phyloP scores from a whole-genome alignment of 768 basidiomycete genomes.

The Boletus huronensis region DNA sequence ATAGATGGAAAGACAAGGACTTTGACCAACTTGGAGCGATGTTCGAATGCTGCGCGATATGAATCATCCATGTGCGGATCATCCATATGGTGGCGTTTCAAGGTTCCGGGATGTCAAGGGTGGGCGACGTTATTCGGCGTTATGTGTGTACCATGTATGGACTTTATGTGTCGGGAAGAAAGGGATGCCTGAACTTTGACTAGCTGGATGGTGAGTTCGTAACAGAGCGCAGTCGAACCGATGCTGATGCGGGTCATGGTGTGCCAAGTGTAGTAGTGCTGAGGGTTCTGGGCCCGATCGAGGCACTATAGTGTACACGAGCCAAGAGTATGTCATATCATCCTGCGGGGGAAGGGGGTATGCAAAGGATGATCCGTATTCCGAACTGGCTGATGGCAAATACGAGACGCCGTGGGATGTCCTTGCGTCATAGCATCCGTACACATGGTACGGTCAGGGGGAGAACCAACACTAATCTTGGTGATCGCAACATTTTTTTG shows the following conservation, averaged over 20 bases:
- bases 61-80: not conserved
- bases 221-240: not conserved
- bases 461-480: not conserved
- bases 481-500: not conserved
- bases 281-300: too few species aligned
- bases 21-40: not conserved
- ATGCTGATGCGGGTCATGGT: too few species aligned
- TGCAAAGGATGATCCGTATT: not conserved
- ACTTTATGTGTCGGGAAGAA: not conserved
- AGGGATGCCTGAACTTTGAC: not conserved
- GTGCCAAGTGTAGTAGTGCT: too few species aligned
- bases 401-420: not conserved
- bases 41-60: too few species aligned
- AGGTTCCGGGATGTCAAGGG: not conserved
- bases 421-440: too few species aligned
- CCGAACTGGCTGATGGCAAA: not conserved
- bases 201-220: not conserved
- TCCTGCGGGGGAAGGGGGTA: too few species aligned
- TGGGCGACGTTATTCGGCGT: not conserved
- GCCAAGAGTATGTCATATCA: not conserved
- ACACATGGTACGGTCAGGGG: not conserved
- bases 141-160: not conserved
- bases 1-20: not conserved
- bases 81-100: not conserved
- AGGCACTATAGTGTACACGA: too few species aligned